Evolutionary conservation across 2,329 filamentous ascomycete species (phyloP).

Genomic region (Aspergillus uvarum): DNA sequence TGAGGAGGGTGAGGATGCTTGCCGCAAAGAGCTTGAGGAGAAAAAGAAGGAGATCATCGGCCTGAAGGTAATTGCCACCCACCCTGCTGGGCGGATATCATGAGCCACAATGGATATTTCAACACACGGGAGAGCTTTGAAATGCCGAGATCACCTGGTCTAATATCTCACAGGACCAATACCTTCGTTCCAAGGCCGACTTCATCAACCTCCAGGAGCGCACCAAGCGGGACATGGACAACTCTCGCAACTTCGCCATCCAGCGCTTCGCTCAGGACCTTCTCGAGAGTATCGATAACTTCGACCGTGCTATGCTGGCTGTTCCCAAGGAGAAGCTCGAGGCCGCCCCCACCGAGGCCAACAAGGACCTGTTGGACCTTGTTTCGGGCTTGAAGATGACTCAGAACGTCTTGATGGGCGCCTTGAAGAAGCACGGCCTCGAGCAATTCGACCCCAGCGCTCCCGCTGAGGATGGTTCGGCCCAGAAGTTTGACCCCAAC

Average conservation of each 20-base stretch:
- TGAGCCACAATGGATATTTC: background rate
- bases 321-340: constrained; percentile 74
- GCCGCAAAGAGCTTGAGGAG: constrained; percentile 67
- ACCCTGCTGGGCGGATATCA: constrained; percentile 4
- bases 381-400: constrained; percentile 95
- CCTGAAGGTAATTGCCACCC: constrained; percentile 67
- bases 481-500: constrained; percentile 93
- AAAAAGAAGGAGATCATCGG: constrained; percentile 74
- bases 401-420: constrained; percentile 79
- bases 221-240: constrained; percentile 83
- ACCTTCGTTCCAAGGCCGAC: constrained; percentile 88
- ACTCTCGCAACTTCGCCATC: constrained; percentile 88
- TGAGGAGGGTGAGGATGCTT: constrained; percentile 42
- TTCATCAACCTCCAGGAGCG: constrained; percentile 98
- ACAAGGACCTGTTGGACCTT: constrained; percentile 74
- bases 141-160: background rate
- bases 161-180: constrained; percentile 70
- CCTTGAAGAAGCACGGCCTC: constrained; percentile 89
- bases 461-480: constrained; percentile 47
- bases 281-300: constrained; percentile 92
- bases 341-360: constrained; percentile 52
- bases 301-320: constrained; percentile 83
- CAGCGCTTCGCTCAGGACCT: constrained; percentile 93
- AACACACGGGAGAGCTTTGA: background rate
- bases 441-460: constrained; percentile 77